Percentiles rank a stretch among this genome's conserved stretches.
phyloP scores from a whole-genome alignment of 805 yeast species.

The Kazachstania bromeliacearum region DNA sequence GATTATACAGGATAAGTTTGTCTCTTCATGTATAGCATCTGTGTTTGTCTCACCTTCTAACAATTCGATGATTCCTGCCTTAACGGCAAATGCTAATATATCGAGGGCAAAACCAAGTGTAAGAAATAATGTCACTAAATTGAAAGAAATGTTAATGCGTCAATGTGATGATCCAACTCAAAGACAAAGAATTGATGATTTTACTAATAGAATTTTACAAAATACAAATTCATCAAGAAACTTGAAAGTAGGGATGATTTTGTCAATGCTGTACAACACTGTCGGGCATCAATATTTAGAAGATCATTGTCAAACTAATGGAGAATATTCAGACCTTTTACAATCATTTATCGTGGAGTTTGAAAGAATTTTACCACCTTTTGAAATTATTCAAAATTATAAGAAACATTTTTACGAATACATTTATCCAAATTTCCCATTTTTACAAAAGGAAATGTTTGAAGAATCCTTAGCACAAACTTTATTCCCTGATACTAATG shows the following conservation, averaged over 20 bases:
- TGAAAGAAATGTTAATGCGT: constrained; percentile 18
- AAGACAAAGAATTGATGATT: constrained; percentile 17
- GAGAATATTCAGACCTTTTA: constrained; percentile 21
- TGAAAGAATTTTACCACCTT: constrained; percentile 22
- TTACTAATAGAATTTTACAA: constrained; percentile 23
- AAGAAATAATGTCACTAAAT: constrained; percentile 14
- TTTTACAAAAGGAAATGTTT: constrained; percentile 21
- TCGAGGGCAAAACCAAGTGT: constrained; percentile 22
- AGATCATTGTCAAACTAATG: constrained; percentile 18
- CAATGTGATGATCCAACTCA: constrained; percentile 19
- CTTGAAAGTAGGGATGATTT: constrained; percentile 16
- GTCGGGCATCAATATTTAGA: constrained; percentile 22
- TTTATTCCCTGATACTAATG: constrained; percentile 12
- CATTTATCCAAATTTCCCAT: constrained; percentile 23
- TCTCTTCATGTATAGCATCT: constrained; percentile 23
- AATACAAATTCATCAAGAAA: constrained; percentile 15
- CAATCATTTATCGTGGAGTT: constrained; percentile 15
- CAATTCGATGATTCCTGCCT: constrained; percentile 24
- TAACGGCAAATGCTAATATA: constrained; percentile 20
- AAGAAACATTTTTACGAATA: constrained; percentile 22
- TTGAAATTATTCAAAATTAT: constrained; percentile 15
- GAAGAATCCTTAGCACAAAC: constrained; percentile 23
- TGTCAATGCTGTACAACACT: constrained; percentile 15
- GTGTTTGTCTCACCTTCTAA: constrained; percentile 22
- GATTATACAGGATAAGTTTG: constrained; percentile 23